phyloP scores from a whole-genome alignment of 768 basidiomycete genomes.

The Tricholoma matsutake region DNA sequence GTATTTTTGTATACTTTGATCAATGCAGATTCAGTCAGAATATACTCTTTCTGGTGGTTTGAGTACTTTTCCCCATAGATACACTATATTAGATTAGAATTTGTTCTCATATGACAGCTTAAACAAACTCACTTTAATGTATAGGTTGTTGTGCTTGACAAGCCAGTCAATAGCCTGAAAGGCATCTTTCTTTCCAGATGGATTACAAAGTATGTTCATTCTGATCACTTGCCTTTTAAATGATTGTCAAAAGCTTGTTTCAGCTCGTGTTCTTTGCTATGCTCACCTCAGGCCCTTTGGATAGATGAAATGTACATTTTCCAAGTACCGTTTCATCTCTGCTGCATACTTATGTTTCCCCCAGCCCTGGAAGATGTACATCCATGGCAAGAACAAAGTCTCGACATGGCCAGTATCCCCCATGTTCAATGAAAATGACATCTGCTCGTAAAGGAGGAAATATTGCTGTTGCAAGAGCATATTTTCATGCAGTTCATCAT shows the following conservation, averaged over 20 bases:
- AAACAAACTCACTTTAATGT: conserved; percentile 33
- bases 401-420: conserved; percentile 14
- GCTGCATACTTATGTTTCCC: conserved; percentile 17
- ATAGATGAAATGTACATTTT: too few relatives aligned
- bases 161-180: conserved; percentile 38
- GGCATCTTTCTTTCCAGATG: conserved; percentile 24
- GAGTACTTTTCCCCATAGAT: conserved; percentile 33
- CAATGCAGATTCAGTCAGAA: conserved; percentile 30
- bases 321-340: too few relatives aligned
- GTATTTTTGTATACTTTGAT: conserved; percentile 29
- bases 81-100: conserved; percentile 21
- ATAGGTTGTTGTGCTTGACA: conserved; percentile 38
- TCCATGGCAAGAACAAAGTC: conserved; percentile 9
- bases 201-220: conserved; percentile 32
- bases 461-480: conserved; percentile 27
- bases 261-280: neutral
- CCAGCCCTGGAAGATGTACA: conserved; percentile 11
- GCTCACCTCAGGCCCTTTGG: too few relatives aligned
- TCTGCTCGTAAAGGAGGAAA: conserved; percentile 38
- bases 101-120: neutral
- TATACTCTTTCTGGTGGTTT: conserved; percentile 28
- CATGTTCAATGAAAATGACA: conserved; percentile 22
- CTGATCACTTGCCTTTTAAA: conserved; percentile 15
- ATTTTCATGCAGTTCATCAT: conserved; percentile 35
- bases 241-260: neutral